Evolutionary conservation across 257 asterid species (phyloP).

Genomic region (Solanum pennellii): DNA sequence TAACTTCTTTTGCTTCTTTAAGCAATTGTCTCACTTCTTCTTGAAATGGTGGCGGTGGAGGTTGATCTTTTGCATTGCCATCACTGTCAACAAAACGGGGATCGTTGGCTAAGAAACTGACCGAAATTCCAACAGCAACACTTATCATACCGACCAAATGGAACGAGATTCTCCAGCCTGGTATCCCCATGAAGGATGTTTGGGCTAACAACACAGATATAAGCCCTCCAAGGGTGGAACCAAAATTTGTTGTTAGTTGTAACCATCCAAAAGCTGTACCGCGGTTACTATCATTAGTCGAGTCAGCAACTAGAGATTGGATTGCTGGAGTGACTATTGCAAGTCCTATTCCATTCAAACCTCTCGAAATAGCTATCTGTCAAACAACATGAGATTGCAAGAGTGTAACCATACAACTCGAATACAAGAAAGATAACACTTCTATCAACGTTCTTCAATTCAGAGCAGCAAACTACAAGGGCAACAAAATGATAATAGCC

Average conservation of each 20-base stretch:
- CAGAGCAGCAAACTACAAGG: not conserved
- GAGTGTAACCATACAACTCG: not conserved
- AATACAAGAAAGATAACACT: not conserved
- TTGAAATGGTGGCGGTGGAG: not conserved
- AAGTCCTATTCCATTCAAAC: slow-evolving; percentile 76
- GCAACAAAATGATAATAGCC: not conserved
- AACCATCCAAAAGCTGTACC: slow-evolving; percentile 96
- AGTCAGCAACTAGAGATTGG: slow-evolving; percentile 78
- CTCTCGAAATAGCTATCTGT: slow-evolving; percentile 80
- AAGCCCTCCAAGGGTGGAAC: slow-evolving; percentile 74
- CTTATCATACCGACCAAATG: slow-evolving; percentile 70
- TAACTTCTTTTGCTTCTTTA: slow-evolving; percentile 61
- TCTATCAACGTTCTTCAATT: not conserved
- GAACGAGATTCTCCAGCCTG: slow-evolving; percentile 88
- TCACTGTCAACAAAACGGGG: slow-evolving; percentile 34
- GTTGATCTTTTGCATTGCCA: slow-evolving; percentile 20
- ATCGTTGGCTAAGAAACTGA: slow-evolving; percentile 55
- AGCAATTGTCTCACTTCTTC: slow-evolving; percentile 4
- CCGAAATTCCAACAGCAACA: slow-evolving; percentile 49
- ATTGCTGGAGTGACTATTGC: slow-evolving; percentile 83
- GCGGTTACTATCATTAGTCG: slow-evolving; percentile 68
- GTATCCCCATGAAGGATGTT: slow-evolving; percentile 55
- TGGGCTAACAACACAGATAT: slow-evolving; percentile 55
- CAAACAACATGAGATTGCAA: not conserved
- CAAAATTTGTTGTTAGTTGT: slow-evolving; percentile 56